Base-by-base conservation (phyloP, 2,329 filamentous ascomycete species). In the Atkinsonella hypoxylon region DNA sequence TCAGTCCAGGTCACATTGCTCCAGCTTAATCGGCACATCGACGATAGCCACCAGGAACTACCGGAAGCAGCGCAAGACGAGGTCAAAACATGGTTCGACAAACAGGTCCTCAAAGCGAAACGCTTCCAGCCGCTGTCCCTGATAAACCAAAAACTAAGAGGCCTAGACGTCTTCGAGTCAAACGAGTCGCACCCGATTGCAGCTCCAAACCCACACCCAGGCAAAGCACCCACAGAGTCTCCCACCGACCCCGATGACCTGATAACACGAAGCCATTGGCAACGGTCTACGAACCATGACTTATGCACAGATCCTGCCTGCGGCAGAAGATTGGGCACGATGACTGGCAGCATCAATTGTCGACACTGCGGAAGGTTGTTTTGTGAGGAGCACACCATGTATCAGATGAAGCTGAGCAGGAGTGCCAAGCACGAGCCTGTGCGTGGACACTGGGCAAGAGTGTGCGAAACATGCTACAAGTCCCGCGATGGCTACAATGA, bases 381-480 rank as follows among this genome's bases (percentile, higher is more conserved):
- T 64, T 98, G 93, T 67, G 93, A 97, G 62, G 87, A 91, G 59
- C 93, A 98, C 65, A 97, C 93, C 48, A 95, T 98, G 90, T 98
- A 97, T 63, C 91, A 98, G 71, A 97, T 97, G 87, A 96, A 94
- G 72, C 75, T 98, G 11, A 95, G 90, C 9, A 77, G 90, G 50
- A 85, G 89, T 31, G 93, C 93, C 4, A 79, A 83, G 52, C 89
- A 96, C 67, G 93, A 98, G 56, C 91, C 93, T 0, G 81, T 93
- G 1, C 76, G 91, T 54, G 93, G 93, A 8, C 79, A 88, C 58
- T 98, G 93, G 93, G 95, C 88, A 59, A 74, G 93, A 48, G 91
- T 97, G 2, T 98, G 93, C 64, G 93, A 98, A 71, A 97, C 93
- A n/a, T 98, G 93, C 69, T 98, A 93, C 71, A 97, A 96, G 70